Evolutionary conservation across 768 basidiomycete species (phyloP).

Genomic region (Rhodotorula taiwanensis): DNA sequence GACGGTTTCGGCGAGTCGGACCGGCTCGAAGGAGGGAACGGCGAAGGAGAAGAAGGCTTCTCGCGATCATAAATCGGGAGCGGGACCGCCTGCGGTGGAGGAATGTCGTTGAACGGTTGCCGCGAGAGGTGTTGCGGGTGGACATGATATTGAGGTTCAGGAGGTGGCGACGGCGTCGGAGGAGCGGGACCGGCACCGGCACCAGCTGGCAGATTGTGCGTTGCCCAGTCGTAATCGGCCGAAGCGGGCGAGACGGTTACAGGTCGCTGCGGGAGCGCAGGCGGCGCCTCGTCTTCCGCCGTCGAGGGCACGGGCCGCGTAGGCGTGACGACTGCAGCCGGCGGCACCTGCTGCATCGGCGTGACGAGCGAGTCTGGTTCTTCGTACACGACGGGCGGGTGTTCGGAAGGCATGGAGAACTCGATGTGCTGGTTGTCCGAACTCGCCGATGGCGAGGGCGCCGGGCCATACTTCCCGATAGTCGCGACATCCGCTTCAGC

Average conservation of each 20-base stretch:
- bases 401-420: background rate
- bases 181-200: constrained; percentile 41
- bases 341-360: background rate
- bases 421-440: constrained; percentile 20
- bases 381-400: background rate
- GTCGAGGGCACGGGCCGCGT: background rate
- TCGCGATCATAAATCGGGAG: constrained; percentile 39
- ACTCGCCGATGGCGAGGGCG: background rate
- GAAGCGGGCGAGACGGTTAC: constrained; percentile 26
- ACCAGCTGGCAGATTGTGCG: constrained; percentile 28
- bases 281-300: background rate
- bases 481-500: too few relatives aligned
- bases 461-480: background rate
- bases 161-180: constrained; percentile 32
- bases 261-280: background rate
- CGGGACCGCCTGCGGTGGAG: constrained; percentile 21
- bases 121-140: constrained; percentile 48
- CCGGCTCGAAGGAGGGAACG: background rate
- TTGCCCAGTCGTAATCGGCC: constrained; percentile 41
- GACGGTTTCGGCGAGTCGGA: constrained; percentile 50
- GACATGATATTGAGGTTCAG: constrained; percentile 60
- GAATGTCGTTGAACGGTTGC: constrained; percentile 44
- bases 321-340: background rate
- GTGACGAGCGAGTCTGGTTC: too few relatives aligned
- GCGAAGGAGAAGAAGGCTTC: background rate